phyloP scores from a whole-genome alignment of 305 asterid species.

The Lippia alba region DNA sequence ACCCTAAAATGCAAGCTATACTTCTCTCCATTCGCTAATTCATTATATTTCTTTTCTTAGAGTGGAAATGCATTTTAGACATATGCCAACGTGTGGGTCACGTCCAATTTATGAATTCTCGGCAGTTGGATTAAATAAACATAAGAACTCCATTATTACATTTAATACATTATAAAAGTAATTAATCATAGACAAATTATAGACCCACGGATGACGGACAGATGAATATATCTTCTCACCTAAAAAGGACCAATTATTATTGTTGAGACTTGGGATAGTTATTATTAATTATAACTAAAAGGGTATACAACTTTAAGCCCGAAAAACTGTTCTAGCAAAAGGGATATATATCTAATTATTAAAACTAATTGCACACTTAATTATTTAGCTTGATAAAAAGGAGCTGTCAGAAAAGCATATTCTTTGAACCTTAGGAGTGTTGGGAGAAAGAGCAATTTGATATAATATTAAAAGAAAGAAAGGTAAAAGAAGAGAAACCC shows the following conservation, averaged over 20 bases:
- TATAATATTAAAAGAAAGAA: neutral
- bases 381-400: slow-evolving; percentile 28
- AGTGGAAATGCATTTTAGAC: too few relatives aligned
- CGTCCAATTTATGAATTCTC: slow-evolving; percentile 1
- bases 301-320: slow-evolving; percentile 36
- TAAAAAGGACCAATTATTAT: slow-evolving; percentile 38
- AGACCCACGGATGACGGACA: slow-evolving; percentile 32
- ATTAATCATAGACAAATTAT: slow-evolving; percentile 41
- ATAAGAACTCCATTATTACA: slow-evolving; percentile 3
- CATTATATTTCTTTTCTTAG: too few relatives aligned
- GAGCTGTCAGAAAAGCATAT: slow-evolving; percentile 40
- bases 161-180: slow-evolving; percentile 24
- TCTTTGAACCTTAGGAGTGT: slow-evolving; percentile 32
- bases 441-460: slow-evolving; percentile 3
- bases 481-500: neutral
- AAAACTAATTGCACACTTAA: neutral
- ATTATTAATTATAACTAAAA: slow-evolving; percentile 28
- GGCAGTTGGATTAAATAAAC: neutral
- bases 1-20: neutral
- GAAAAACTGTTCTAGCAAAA: slow-evolving; percentile 25
- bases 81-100: slow-evolving; percentile 19
- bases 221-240: slow-evolving; percentile 27
- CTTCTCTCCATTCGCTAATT: too few relatives aligned
- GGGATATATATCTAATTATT: slow-evolving; percentile 20
- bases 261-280: slow-evolving; percentile 9